A percentile compares a stretch with the other conserved stretches of the same genome.
phyloP scores from a whole-genome alignment of 805 yeast genomes.

The Zygotorulaspora chibaensis region DNA sequence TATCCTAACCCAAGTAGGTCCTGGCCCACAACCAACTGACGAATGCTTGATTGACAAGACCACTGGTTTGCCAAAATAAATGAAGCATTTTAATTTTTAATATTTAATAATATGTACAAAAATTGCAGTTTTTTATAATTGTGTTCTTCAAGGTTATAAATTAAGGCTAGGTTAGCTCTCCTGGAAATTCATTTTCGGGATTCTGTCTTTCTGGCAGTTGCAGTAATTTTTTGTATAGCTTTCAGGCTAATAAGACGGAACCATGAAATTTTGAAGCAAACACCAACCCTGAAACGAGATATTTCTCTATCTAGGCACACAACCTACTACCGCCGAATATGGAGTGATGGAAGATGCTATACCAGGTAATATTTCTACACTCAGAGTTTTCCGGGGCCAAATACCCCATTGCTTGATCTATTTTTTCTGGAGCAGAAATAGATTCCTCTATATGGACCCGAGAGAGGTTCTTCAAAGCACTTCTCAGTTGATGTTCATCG shows the following conservation, averaged over 20 bases:
- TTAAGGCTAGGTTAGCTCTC: no score
- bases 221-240: no score
- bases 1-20: constrained; percentile 81
- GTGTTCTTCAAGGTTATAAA: no score
- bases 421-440: constrained; percentile 7
- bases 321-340: constrained; percentile 44
- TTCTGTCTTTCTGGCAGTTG: no score
- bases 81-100: neutral
- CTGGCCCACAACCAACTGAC: constrained; percentile 68
- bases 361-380: constrained; percentile 52
- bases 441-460: constrained; percentile 5
- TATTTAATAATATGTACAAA: neutral
- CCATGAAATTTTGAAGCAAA: no score
- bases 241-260: no score
- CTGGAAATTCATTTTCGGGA: no score
- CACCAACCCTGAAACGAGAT: no score
- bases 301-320: constrained; percentile 26
- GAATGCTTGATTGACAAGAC: constrained; percentile 52
- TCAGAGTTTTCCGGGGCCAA: constrained; percentile 14
- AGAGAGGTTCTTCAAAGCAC: constrained; percentile 3
- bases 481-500: constrained; percentile 1
- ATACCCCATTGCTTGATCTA: constrained; percentile 4
- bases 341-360: constrained; percentile 46
- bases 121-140: neutral
- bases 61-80: constrained; percentile 56